Evolutionary conservation across 2,329 filamentous ascomycete species (phyloP).

Genomic region (Chalaropsis thielavioides): DNA sequence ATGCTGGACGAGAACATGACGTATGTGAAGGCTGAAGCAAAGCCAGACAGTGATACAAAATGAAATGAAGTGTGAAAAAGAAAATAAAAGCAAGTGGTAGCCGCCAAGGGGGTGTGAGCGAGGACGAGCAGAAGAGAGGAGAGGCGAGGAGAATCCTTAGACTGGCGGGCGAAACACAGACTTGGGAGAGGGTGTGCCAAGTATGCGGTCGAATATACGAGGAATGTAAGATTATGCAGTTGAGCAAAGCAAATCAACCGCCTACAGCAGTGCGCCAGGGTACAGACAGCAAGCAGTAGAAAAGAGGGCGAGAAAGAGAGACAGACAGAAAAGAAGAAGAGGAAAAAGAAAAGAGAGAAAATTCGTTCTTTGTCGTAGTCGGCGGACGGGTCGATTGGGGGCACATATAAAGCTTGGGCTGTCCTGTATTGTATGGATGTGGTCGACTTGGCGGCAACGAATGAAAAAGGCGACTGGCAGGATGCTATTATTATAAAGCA

Average conservation of each 20-base stretch:
- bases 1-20: slow-evolving; percentile 9
- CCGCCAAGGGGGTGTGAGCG: neutral
- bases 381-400: neutral
- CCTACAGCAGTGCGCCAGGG: neutral
- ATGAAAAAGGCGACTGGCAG: neutral
- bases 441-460: neutral
- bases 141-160: neutral
- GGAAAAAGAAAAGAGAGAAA: neutral
- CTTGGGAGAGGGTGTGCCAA: neutral
- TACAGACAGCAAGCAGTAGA: neutral
- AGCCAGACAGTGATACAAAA: neutral
- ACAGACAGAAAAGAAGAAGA: neutral
- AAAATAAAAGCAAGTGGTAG: neutral
- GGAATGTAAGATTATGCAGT: neutral
- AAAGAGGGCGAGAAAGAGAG: neutral
- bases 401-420: neutral
- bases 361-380: neutral
- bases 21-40: neutral
- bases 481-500: neutral
- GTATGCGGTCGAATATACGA: neutral
- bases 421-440: neutral
- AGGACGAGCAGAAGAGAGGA: neutral
- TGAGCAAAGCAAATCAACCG: neutral
- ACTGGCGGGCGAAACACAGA: neutral
- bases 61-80: neutral